Percentiles rank a stretch among this genome's conserved stretches.
These are phyloP conservation scores for Microbotryum saponariae DNA, from an alignment of 1,284 basidiomycete species.

Conservation along the genomic window DNA sequence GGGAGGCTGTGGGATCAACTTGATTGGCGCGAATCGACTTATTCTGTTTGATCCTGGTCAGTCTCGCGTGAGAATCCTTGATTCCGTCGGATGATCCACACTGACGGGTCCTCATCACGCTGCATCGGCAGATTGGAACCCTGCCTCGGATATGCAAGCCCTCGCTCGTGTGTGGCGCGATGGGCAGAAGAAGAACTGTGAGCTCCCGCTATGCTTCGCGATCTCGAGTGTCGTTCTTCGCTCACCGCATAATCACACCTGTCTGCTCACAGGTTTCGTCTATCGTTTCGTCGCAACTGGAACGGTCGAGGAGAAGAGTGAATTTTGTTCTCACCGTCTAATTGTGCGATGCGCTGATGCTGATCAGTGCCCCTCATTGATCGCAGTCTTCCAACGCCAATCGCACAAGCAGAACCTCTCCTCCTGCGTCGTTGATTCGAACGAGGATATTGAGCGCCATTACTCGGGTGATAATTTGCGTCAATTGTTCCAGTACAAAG, in stretches of 20 bases:
- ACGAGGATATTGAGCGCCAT: slow-evolving; percentile 89
- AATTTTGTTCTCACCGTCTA: slow-evolving; percentile 11
- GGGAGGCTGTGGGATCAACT: slow-evolving; percentile 95
- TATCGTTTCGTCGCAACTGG: slow-evolving; percentile 97
- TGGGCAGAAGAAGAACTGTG: slow-evolving; percentile 98
- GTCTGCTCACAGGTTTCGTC: slow-evolving; percentile 63
- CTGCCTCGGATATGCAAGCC: slow-evolving; percentile 96
- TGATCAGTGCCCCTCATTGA: neutral
- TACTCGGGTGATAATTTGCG: slow-evolving; percentile 85
- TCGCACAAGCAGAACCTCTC: slow-evolving; percentile 95
- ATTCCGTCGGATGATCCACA: neutral
- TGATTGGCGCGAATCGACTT: slow-evolving; percentile 92
- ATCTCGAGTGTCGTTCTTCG: neutral
- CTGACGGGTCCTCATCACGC: neutral
- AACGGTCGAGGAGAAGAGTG: slow-evolving; percentile 94
- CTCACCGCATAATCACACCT: neutral
- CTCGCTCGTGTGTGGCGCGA: slow-evolving; percentile 98
- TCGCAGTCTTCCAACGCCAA: slow-evolving; percentile 37
- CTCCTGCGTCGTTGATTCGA: slow-evolving; percentile 94
- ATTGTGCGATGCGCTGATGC: neutral
- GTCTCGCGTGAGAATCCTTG: slow-evolving; percentile 24
- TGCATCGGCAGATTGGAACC: slow-evolving; percentile 76
- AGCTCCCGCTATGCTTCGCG: slow-evolving; percentile 33
- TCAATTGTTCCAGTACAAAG: slow-evolving; percentile 83
- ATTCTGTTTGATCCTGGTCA: slow-evolving; percentile 91